Evolutionary conservation across 176 grass and related monocot species (phyloP).

Genomic region (Eragrostis nindensis): DNA sequence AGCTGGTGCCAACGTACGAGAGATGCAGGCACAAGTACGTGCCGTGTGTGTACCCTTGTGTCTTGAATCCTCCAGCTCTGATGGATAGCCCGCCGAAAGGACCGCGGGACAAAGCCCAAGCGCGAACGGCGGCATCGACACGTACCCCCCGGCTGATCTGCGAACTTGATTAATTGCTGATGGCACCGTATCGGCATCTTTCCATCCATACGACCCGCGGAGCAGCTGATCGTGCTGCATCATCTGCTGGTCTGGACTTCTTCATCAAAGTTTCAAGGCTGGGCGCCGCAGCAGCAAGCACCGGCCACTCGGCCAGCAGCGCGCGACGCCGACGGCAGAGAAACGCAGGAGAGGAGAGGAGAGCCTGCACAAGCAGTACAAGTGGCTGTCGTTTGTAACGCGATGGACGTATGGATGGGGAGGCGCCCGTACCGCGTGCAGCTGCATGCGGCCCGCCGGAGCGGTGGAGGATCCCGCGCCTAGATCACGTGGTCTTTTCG

Average conservation of each 20-base stretch:
- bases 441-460: not conserved
- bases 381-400: too few relatives aligned
- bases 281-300: too few relatives aligned
- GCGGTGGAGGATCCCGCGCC: constrained; percentile 39
- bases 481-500: constrained; percentile 71
- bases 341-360: too few relatives aligned
- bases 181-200: constrained; percentile 51
- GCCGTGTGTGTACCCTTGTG: not conserved
- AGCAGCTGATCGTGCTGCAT: too few relatives aligned
- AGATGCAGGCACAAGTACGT: not conserved
- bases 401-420: constrained; percentile 32
- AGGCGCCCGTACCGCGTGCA: not conserved
- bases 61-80: not conserved
- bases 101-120: constrained; percentile 17
- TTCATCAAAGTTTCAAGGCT: too few relatives aligned
- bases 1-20: not conserved
- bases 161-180: constrained; percentile 17
- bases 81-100: not conserved
- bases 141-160: not conserved
- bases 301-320: too few relatives aligned
- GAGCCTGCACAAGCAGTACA: too few relatives aligned
- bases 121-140: not conserved
- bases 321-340: too few relatives aligned
- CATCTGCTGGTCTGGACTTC: too few relatives aligned
- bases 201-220: not conserved